phyloP scores from a whole-genome alignment of 257 asterid genomes.

The Nyctanthes arbortristis region DNA sequence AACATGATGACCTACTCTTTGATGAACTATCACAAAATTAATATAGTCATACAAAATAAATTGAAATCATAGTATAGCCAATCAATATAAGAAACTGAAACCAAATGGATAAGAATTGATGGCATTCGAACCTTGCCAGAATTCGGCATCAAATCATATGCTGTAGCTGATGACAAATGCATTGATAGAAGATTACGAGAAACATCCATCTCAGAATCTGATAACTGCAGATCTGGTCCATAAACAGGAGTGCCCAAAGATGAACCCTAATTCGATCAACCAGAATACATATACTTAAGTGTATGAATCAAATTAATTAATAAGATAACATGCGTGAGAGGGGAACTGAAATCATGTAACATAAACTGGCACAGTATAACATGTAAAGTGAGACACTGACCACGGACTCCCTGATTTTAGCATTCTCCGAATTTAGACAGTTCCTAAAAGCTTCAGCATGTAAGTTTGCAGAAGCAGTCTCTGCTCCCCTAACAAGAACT shows the following conservation, averaged over 20 bases:
- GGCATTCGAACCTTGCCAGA: slow-evolving; percentile 70
- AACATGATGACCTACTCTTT: slow-evolving; percentile 46
- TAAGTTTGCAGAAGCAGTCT: slow-evolving; percentile 20
- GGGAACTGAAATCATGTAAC: not conserved
- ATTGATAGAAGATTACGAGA: slow-evolving; percentile 47
- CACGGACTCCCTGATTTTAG: slow-evolving; percentile 17
- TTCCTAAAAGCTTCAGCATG: slow-evolving; percentile 29
- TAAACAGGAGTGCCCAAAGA: slow-evolving; percentile 30
- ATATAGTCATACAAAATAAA: not conserved
- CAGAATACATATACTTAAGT: slow-evolving; percentile 12
- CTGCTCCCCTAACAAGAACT: slow-evolving; percentile 38
- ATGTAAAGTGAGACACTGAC: slow-evolving; percentile 30
- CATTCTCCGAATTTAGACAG: slow-evolving; percentile 24
- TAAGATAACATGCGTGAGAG: not conserved
- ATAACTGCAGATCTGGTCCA: slow-evolving; percentile 28
- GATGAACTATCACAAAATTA: slow-evolving; percentile 17
- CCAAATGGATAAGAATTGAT: not conserved
- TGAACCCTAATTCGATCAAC: slow-evolving; percentile 43
- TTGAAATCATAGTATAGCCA: not conserved
- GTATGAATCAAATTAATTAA: slow-evolving; percentile 4
- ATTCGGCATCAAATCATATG: slow-evolving; percentile 62
- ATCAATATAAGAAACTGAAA: not conserved
- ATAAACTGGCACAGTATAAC: not conserved
- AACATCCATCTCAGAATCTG: slow-evolving; percentile 40
- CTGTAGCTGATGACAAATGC: slow-evolving; percentile 48